Base-by-base conservation (phyloP, 768 basidiomycete species). In the Phylloporus rhodoxanthus region DNA sequence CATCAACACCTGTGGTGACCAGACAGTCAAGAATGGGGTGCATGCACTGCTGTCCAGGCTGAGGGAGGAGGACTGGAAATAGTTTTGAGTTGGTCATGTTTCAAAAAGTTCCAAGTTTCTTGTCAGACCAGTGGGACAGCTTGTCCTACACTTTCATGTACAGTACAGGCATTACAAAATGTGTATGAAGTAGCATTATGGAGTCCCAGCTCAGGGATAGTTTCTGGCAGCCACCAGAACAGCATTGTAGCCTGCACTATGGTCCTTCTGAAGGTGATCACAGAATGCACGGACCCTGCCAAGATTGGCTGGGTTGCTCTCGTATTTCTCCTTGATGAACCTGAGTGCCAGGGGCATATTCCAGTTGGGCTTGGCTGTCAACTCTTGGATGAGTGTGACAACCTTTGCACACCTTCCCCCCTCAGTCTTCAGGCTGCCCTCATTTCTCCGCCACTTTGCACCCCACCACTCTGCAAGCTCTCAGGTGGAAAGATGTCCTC, bases 401-500 rank as follows among this genome's bases (percentile, higher is more conserved):
- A 39, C 21, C 38, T 39, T 39, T 11, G 20, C 37, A 20, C 20
- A 21, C 20, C 20, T 20, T 4, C 37, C 37, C 3, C 37, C 37
- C 37, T 38, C 37, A 20, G 20, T 38, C 37, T 38, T 38, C 19
- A 38, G 37, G 37, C 37, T 21, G 11, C 37, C 37, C 20, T 21
- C 20, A 38, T 38, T 38, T 21, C 37, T 0, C 11, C 10, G 3
- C 37, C 37, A 38, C 20, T 38, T 38, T 38, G 37, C 37, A 21
- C 20, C 2, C 38, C 21, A 53, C 8, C 17, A 4, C 26, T 52
- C 42, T n/a, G 8, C 15, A 19, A 53, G 51, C 34, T 52, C 45
- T 17, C 23, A 1, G 26, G 43, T 48, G 1, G 59, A 62, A 2
- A 69, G 51, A 39, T 23, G 32, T 0, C 65, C 65, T 34, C 67